A percentile compares a stretch with the other conserved stretches of the same genome.
phyloP scores from a whole-genome alignment of 1,284 basidiomycete species.

The Ustilago lituana region DNA sequence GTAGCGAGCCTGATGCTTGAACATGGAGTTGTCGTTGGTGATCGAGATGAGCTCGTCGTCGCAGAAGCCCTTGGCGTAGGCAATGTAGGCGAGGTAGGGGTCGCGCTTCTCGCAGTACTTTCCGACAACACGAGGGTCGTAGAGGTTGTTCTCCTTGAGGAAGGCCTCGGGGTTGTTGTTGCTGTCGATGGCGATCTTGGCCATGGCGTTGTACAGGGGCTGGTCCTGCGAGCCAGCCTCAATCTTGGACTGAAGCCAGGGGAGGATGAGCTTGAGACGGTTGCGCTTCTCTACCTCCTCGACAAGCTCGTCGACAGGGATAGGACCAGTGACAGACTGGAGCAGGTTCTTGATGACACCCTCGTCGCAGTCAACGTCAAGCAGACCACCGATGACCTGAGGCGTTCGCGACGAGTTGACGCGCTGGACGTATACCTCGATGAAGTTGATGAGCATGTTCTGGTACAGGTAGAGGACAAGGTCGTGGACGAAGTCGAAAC shows the following conservation, averaged over 20 bases:
- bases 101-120: conserved; percentile 99
- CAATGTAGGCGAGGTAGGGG: conserved; percentile 98
- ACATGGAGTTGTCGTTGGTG: conserved; percentile 99
- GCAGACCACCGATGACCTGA: conserved; percentile 95
- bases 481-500: conserved; percentile 99
- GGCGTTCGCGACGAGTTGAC: conserved; percentile 97
- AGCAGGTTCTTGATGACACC: conserved; percentile 92
- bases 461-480: conserved; percentile 98
- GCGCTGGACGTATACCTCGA: conserved; percentile 98
- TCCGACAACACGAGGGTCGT: conserved; percentile 94
- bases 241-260: conserved; percentile 94
- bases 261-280: conserved; percentile 93
- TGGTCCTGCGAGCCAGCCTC: conserved; percentile 91
- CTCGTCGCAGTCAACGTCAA: conserved; percentile 98
- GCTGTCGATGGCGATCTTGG: conserved; percentile 98
- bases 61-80: conserved; percentile 98
- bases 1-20: conserved; percentile 99
- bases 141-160: conserved; percentile 98
- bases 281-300: conserved; percentile 86
- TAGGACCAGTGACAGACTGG: conserved; percentile 92
- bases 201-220: conserved; percentile 93
- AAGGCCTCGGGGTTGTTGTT: conserved; percentile 98
- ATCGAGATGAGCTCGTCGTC: conserved; percentile 97
- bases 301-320: conserved; percentile 84
- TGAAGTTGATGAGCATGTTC: conserved; percentile 95